Conservation (phyloP, 202 grass and related monocot genomes). For the Zoysia matrella region DNA sequence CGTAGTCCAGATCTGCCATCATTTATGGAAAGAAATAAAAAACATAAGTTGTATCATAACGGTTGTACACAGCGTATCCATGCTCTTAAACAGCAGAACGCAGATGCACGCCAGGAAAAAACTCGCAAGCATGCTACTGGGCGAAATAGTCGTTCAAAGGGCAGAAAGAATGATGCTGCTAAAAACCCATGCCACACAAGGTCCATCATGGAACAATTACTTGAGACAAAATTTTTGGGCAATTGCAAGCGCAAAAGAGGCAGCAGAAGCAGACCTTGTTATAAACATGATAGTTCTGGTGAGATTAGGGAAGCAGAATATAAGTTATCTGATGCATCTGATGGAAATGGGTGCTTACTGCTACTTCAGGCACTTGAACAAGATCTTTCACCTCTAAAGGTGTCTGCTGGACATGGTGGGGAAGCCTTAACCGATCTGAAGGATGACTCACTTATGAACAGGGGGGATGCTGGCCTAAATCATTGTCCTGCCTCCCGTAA, state of each 20-base stretch:
- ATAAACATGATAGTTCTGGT: constrained; percentile 50
- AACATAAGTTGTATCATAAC: constrained; percentile 61
- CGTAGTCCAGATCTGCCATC: constrained; percentile 35
- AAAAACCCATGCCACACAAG: constrained; percentile 22
- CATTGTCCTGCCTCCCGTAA: constrained; percentile 1
- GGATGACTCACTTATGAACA: constrained; percentile 11
- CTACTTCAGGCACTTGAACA: constrained; percentile 64
- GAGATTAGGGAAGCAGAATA: constrained; percentile 43
- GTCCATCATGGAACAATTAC: constrained; percentile 61
- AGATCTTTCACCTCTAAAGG: constrained; percentile 47
- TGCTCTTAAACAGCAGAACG: constrained; percentile 57
- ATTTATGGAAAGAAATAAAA: constrained; percentile 46
- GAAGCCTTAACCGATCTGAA: neutral
- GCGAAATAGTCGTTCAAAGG: constrained; percentile 33
- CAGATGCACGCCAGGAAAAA: constrained; percentile 42
- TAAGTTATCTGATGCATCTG: constrained; percentile 49
- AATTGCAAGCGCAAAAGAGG: constrained; percentile 60
- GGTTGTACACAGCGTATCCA: constrained; percentile 75
- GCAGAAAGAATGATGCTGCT: constrained; percentile 26
- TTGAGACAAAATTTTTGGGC: constrained; percentile 45
- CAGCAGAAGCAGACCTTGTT: constrained; percentile 51
- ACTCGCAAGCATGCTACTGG: constrained; percentile 39
- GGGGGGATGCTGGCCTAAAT: constrained; percentile 29
- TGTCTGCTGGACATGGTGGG: neutral
- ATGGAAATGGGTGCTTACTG: constrained; percentile 56